A percentile compares a stretch with the other conserved stretches of the same genome.
phyloP scores from a whole-genome alignment of 805 yeast genomes.

The Teunomyces lycoperdinae region DNA sequence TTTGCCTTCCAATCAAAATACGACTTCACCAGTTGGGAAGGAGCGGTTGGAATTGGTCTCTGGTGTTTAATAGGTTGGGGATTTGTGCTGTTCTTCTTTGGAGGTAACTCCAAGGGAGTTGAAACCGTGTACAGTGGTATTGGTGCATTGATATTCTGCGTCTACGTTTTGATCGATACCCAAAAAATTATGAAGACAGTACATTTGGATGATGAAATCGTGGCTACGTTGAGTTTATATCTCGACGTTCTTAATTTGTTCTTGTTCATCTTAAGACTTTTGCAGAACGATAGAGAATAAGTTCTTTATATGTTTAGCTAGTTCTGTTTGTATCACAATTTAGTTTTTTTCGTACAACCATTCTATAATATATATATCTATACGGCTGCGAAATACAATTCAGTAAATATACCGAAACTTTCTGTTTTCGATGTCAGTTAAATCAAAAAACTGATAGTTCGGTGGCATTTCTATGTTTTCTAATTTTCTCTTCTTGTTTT shows the following conservation, averaged over 20 bases:
- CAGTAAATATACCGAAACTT: constrained; percentile 54
- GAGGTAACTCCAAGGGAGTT: constrained; percentile 47
- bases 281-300: constrained; percentile 28
- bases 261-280: constrained; percentile 66
- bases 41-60: constrained; percentile 50
- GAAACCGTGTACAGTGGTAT: constrained; percentile 67
- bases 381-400: not conserved
- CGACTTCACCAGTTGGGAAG: constrained; percentile 69
- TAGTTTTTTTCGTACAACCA: too few species aligned
- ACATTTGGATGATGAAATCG: constrained; percentile 82
- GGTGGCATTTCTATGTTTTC: constrained; percentile 14
- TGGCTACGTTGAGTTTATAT: constrained; percentile 74
- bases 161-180: constrained; percentile 76
- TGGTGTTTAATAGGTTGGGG: constrained; percentile 74
- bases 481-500: constrained; percentile 50
- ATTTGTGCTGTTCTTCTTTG: constrained; percentile 64
- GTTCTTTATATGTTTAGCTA: too few species aligned
- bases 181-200: constrained; percentile 72
- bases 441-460: constrained; percentile 50
- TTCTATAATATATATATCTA: not conserved
- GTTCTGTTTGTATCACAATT: too few species aligned
- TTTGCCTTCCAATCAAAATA: constrained; percentile 78
- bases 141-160: constrained; percentile 72
- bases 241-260: constrained; percentile 82
- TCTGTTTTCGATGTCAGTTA: constrained; percentile 58